phyloP scores from a whole-genome alignment of 768 basidiomycete genomes.

The Antrodiella citrinella region DNA sequence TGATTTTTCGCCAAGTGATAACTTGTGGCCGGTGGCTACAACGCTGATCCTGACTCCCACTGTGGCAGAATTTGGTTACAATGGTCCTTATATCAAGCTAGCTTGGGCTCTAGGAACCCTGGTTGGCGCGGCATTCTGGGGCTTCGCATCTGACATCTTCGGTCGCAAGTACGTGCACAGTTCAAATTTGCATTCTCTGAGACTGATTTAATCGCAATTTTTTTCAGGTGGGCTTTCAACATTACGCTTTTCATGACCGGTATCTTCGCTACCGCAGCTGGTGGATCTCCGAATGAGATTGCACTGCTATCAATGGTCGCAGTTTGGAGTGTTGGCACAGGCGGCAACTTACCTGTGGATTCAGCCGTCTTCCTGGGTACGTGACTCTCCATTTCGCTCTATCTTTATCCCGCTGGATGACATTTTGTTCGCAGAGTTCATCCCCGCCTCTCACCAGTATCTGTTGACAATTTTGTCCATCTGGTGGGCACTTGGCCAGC shows the following conservation, averaged over 20 bases:
- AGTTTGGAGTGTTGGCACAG: conserved; percentile 60
- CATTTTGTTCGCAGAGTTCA: conserved; percentile 39
- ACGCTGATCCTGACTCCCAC: conserved; percentile 59
- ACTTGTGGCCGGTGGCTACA: conserved; percentile 65
- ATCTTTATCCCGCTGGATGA: neutral
- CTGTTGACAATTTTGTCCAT: conserved; percentile 67
- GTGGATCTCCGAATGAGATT: conserved; percentile 45
- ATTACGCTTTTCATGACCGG: conserved; percentile 62
- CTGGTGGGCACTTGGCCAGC: conserved; percentile 77
- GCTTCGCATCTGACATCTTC: conserved; percentile 62
- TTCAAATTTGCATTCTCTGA: neutral
- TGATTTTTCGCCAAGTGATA: conserved; percentile 35
- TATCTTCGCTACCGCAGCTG: conserved; percentile 57
- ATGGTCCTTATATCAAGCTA: conserved; percentile 56
- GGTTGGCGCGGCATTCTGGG: conserved; percentile 64
- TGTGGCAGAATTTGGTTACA: conserved; percentile 54
- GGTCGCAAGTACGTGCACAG: conserved; percentile 42
- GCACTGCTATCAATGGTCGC: conserved; percentile 45
- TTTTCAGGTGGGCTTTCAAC: conserved; percentile 54
- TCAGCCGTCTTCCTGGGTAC: conserved; percentile 67
- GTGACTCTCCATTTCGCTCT: conserved; percentile 8
- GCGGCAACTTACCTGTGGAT: conserved; percentile 70
- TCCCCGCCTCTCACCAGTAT: conserved; percentile 68
- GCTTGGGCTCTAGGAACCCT: conserved; percentile 68
- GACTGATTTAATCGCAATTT: neutral